A percentile compares a stretch with the other conserved stretches of the same genome.
phyloP scores from a whole-genome alignment of 805 yeast genomes.

The Barnettozyma botsteinii region DNA sequence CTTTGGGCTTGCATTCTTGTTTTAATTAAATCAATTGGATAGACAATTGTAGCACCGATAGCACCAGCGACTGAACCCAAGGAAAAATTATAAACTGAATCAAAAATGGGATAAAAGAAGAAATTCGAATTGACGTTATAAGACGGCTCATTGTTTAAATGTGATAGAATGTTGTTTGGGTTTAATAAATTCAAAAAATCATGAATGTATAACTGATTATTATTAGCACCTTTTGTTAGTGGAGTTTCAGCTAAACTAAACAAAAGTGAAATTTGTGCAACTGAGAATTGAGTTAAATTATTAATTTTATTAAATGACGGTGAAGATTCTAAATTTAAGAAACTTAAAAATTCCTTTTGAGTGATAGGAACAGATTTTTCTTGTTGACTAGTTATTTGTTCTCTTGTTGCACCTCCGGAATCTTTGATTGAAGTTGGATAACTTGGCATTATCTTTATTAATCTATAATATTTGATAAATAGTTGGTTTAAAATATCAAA shows the following conservation, averaged over 20 bases:
- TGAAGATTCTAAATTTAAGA: conserved; percentile 30
- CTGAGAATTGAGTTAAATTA: conserved; percentile 35
- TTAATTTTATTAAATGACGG: conserved; percentile 31
- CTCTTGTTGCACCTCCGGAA: conserved; percentile 8
- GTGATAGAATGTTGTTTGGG: conserved; percentile 29
- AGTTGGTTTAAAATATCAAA: conserved; percentile 36
- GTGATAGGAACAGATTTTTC: conserved; percentile 29
- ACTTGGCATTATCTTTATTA: conserved; percentile 10
- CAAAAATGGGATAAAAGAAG: conserved; percentile 61
- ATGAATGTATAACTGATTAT: conserved; percentile 27
- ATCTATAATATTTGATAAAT: conserved; percentile 28
- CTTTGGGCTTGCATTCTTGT: conserved; percentile 97
- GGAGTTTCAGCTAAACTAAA: conserved; percentile 23
- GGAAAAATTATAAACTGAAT: conserved; percentile 79
- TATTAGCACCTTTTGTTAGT: background rate
- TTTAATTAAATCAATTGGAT: conserved; percentile 93
- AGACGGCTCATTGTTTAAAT: conserved; percentile 23
- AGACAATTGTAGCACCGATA: conserved; percentile 95
- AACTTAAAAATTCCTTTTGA: conserved; percentile 30
- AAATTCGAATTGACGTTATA: conserved; percentile 25
- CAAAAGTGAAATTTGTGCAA: conserved; percentile 34
- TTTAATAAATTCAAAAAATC: conserved; percentile 37
- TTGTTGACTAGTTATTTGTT: conserved; percentile 15
- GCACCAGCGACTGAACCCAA: conserved; percentile 96
- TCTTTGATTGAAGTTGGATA: conserved; percentile 5